Evolutionary conservation across 768 basidiomycete genomes (phyloP), one percentile per base, ranked within the genome.

Genomic region (Cystofilobasidium ferigula): DNA sequence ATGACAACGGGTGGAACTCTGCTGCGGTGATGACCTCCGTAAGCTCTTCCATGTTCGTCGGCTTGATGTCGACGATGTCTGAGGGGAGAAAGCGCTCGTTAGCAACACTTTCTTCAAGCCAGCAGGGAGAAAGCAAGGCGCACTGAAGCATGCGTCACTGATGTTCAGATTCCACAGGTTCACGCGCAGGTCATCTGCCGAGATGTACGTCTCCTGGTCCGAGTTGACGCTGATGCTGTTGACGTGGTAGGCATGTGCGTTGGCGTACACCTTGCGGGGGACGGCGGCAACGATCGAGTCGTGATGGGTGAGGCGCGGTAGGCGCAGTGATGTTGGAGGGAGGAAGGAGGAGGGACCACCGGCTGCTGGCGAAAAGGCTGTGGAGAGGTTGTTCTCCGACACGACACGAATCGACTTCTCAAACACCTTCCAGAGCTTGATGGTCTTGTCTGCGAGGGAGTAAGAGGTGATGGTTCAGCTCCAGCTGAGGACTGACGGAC

Each of bases 51-150:
- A 99, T 99, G 78, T 99, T 99, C 73, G 90, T 85, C 2, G 95
- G 95, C 76, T 99, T 99, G 83, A 99, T 98, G 77, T 99, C 95
- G 69, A 99, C 93, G 73, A 99, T 98, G 78, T 99, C 95, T 99
- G 72, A 16, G 60, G n/a, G 45, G 24, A 53, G 47, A n/a, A n/a
- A 54, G 16, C 24, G 32, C 35, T n/a, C 45, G 24, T 1, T 10
- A 56, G 10, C 3, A 4, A 58, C 12, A 13, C n/a, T 26, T 12
- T 12, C 22, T 26, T 10, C 28, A 61, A 24, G 26, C 30, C 12
- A 8, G 26, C 2, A 26, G 12, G 24, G 30, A 24, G 42, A 32
- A 8, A 32, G 14, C 7, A 24, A 24, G 7, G 8, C 92, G 77
- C 71, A 98, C 95, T 99, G 78, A 99, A 99, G 76, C 92, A 95